Conservation (phyloP, 108 stramenopile species). For the Discostella stelligeroides region DNA sequence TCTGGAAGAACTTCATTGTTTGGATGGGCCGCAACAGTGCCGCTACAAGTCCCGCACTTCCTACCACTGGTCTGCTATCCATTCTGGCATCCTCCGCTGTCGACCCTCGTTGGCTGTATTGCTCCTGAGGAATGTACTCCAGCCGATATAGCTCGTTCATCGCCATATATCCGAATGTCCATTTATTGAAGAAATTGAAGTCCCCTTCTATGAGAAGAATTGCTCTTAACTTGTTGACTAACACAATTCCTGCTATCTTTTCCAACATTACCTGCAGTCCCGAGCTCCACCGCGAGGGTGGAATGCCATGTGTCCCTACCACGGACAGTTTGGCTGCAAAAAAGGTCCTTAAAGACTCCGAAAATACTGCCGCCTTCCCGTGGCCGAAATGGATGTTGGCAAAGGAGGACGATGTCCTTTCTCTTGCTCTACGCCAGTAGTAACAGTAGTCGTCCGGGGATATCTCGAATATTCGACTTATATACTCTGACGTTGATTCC, state of each 20-base stretch:
- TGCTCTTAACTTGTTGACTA: conserved; percentile 17
- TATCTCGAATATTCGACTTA: background rate
- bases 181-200: conserved; percentile 11
- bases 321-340: background rate
- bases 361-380: conserved; percentile 3
- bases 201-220: too few relatives aligned
- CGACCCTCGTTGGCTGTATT: too few relatives aligned
- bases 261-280: too few relatives aligned
- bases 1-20: too few relatives aligned
- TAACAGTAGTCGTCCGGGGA: background rate
- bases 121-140: too few relatives aligned
- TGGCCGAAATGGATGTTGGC: too few relatives aligned
- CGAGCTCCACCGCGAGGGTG: conserved; percentile 14
- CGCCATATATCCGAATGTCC: background rate
- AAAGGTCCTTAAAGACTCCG: background rate
- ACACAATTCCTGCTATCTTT: conserved; percentile 17
- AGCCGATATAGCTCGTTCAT: too few relatives aligned
- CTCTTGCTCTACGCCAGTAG: conserved; percentile 7
- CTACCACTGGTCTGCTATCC: background rate
- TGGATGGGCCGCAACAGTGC: background rate
- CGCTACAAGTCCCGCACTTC: background rate
- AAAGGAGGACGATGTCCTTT: conserved; percentile 4
- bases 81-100: conserved; percentile 14
- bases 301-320: background rate
- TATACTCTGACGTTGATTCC: background rate